Conservation (phyloP, 2,329 filamentous ascomycete genomes). For the Ophiosphaerella narmari region DNA sequence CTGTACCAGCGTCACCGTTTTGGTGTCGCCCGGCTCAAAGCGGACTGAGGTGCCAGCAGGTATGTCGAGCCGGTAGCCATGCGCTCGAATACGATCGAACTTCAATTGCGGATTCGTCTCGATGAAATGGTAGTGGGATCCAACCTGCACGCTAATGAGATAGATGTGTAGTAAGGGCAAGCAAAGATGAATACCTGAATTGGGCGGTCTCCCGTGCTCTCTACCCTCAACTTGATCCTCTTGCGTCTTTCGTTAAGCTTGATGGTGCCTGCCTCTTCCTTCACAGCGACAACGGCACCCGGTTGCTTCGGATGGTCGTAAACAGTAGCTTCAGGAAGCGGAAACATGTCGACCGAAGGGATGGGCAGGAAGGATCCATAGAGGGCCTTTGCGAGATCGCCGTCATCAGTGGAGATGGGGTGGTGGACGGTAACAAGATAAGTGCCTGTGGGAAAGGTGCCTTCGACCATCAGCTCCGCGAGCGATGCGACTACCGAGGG, state of each 20-base stretch:
- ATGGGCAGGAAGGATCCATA: slow-evolving; percentile 91
- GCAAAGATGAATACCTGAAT: slow-evolving; percentile 67
- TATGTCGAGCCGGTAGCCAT: slow-evolving; percentile 87
- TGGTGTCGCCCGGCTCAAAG: slow-evolving; percentile 91
- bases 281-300: slow-evolving; percentile 76
- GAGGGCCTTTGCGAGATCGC: slow-evolving; percentile 81
- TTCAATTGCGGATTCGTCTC: slow-evolving; percentile 90
- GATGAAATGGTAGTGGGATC: slow-evolving; percentile 95
- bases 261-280: slow-evolving; percentile 66
- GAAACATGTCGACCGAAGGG: slow-evolving; percentile 70
- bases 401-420: slow-evolving; percentile 83
- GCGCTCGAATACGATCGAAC: slow-evolving; percentile 82
- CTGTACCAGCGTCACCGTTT: slow-evolving; percentile 86
- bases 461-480: slow-evolving; percentile 87
- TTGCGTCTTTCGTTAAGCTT: slow-evolving; percentile 74
- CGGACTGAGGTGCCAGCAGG: slow-evolving; percentile 88
- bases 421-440: slow-evolving; percentile 95
- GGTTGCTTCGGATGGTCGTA: slow-evolving; percentile 73
- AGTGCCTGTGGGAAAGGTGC: slow-evolving; percentile 87
- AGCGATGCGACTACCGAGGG: slow-evolving; percentile 81
- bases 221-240: slow-evolving; percentile 75
- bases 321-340: slow-evolving; percentile 64
- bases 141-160: slow-evolving; percentile 57
- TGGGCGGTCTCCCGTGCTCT: slow-evolving; percentile 84
- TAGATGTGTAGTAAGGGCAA: not conserved